A percentile compares a stretch with the other conserved stretches of the same genome.
Evolutionary conservation across 177 flowering plant genomes (phyloP).

Genomic region (Vitis hybrid): DNA sequence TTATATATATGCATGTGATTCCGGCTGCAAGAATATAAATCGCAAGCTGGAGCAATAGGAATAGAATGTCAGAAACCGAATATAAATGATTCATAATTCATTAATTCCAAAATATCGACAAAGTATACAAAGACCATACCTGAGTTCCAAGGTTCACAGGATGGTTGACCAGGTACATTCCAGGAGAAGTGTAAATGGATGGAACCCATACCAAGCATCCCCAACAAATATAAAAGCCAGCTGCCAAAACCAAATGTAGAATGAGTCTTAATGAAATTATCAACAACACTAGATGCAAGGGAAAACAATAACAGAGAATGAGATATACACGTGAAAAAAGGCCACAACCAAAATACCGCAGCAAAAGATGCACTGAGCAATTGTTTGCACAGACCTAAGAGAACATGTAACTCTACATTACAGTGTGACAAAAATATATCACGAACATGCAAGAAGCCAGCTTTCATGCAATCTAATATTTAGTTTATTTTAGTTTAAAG

Average conservation of each 20-base stretch:
- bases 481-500: too few relatives aligned
- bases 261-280: background rate
- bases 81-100: background rate
- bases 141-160: conserved; percentile 88
- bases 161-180: conserved; percentile 97
- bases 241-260: conserved; percentile 36
- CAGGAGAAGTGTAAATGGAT: conserved; percentile 95
- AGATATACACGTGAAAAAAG: background rate
- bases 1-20: conserved; percentile 75
- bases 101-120: background rate
- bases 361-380: background rate
- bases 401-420: too few relatives aligned
- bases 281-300: background rate
- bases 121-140: conserved; percentile 35
- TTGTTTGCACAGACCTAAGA: too few relatives aligned
- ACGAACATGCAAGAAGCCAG: too few relatives aligned
- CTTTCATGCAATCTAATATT: too few relatives aligned
- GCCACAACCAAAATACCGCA: too few relatives aligned
- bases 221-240: conserved; percentile 99
- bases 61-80: background rate
- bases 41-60: conserved; percentile 64
- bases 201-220: conserved; percentile 99
- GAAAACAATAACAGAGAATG: background rate
- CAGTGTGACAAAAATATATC: too few relatives aligned
- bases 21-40: conserved; percentile 77